phyloP scores from a whole-genome alignment of 129 eudicot genomes.

The Heracleum sosnowskyi region DNA sequence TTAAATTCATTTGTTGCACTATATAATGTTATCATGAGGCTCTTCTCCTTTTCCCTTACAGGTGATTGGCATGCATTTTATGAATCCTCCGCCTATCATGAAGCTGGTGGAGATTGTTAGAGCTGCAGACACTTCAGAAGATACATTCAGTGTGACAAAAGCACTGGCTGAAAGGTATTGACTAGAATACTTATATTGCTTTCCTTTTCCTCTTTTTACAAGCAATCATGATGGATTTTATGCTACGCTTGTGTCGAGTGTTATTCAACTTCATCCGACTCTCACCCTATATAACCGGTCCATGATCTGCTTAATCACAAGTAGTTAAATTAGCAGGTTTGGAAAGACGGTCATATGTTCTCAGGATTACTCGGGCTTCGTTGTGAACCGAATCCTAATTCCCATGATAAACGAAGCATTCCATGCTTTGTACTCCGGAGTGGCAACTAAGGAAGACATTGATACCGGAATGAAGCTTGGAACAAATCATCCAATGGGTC shows the following conservation, averaged over 20 bases:
- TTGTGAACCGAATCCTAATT: conserved; percentile 35
- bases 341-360: conserved; percentile 50
- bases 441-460: conserved; percentile 89
- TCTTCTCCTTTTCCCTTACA: conserved; percentile 7
- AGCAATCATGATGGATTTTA: neutral
- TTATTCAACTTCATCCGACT: neutral
- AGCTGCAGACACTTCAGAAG: conserved; percentile 86
- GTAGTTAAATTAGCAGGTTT: neutral
- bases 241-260: too few relatives aligned
- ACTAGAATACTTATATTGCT: neutral
- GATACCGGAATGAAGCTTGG: conserved; percentile 97
- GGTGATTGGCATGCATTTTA: conserved; percentile 95
- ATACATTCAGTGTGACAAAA: conserved; percentile 57
- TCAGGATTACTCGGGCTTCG: conserved; percentile 66
- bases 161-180: conserved; percentile 55
- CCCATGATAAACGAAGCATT: conserved; percentile 98
- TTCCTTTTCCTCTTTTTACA: neutral
- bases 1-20: neutral
- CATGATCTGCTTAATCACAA: neutral
- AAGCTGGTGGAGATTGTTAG: conserved; percentile 82
- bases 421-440: conserved; percentile 66
- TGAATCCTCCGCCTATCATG: conserved; percentile 97
- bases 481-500: conserved; percentile 94
- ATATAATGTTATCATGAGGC: neutral
- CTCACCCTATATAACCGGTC: neutral